These are phyloP conservation scores for Blastobotrys aristatus DNA, from an alignment of 1,139 yeast genomes.

Conservation along the genomic window DNA sequence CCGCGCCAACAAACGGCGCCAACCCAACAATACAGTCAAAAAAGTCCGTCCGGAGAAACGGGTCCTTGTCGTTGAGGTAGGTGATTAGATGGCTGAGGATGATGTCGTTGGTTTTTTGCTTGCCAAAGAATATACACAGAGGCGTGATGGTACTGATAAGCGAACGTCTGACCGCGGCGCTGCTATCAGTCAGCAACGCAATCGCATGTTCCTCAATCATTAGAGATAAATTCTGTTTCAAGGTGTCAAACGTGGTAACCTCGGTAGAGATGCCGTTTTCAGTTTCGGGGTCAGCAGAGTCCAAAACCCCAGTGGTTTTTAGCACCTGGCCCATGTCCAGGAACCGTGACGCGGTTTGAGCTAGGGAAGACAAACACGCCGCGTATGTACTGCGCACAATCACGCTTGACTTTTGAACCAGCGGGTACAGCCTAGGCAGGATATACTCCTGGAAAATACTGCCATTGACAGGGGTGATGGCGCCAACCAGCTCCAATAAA, in stretches of 20 bases:
- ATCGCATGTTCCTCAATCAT: constrained; percentile 59
- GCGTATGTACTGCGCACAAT: constrained; percentile 68
- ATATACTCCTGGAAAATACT: constrained; percentile 76
- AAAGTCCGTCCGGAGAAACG: constrained; percentile 63
- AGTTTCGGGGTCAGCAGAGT: constrained; percentile 39
- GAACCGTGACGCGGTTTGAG: constrained; percentile 57
- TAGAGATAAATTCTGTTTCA: constrained; percentile 30
- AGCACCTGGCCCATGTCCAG: constrained; percentile 60
- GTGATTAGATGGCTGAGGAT: constrained; percentile 88
- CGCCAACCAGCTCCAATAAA: constrained; percentile 57
- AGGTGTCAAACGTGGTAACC: constrained; percentile 33
- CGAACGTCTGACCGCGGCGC: constrained; percentile 62
- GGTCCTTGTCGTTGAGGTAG: constrained; percentile 74
- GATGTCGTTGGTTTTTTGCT: constrained; percentile 81
- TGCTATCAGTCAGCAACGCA: constrained; percentile 62
- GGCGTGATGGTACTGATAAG: constrained; percentile 65
- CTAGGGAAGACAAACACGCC: constrained; percentile 62
- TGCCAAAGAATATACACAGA: constrained; percentile 76
- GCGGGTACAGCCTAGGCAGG: constrained; percentile 57
- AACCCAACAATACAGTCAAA: constrained; percentile 72
- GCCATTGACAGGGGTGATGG: constrained; percentile 69
- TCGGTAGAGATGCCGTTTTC: constrained; percentile 38
- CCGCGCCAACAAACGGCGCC: constrained; percentile 74
- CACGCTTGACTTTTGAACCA: constrained; percentile 39
- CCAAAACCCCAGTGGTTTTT: constrained; percentile 40